These are phyloP conservation scores for Ilex asprella DNA, from an alignment of 257 asterid species.

Conservation along the genomic window DNA sequence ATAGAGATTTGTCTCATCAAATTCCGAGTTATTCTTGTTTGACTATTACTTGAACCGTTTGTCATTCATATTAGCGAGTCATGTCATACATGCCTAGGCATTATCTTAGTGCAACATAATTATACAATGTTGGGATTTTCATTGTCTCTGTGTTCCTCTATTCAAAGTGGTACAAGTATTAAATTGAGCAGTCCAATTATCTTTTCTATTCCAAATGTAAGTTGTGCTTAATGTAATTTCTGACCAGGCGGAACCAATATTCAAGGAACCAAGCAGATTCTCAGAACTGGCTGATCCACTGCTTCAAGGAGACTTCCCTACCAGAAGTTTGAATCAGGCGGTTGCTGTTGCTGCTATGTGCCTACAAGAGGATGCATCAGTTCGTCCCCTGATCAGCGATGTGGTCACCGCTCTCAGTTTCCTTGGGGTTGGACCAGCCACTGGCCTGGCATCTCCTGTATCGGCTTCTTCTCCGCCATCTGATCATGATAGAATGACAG, in stretches of 20 bases:
- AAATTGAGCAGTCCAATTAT: background rate
- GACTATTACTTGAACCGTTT: no score
- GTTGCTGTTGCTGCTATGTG: constrained; percentile 84
- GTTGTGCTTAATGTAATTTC: no score
- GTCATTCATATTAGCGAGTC: no score
- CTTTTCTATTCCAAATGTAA: background rate
- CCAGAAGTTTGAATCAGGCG: constrained; percentile 65
- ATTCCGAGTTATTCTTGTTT: no score
- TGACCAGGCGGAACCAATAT: constrained; percentile 56
- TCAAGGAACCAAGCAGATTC: constrained; percentile 52
- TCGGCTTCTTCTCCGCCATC: constrained; percentile 16
- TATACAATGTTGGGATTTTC: no score
- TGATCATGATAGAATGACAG: no score
- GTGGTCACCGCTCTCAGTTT: constrained; percentile 84
- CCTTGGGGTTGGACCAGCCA: constrained; percentile 37
- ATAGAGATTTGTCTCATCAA: no score
- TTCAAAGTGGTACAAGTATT: no score
- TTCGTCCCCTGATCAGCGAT: constrained; percentile 72
- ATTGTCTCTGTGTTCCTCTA: no score
- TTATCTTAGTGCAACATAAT: no score
- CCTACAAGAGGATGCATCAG: constrained; percentile 52
- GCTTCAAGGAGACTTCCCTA: constrained; percentile 48
- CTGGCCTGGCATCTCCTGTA: constrained; percentile 5
- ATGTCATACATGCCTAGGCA: no score
- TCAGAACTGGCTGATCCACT: constrained; percentile 62